Evolutionary conservation across 2,329 filamentous ascomycete species (phyloP).

Genomic region (Aspergillus sergii): DNA sequence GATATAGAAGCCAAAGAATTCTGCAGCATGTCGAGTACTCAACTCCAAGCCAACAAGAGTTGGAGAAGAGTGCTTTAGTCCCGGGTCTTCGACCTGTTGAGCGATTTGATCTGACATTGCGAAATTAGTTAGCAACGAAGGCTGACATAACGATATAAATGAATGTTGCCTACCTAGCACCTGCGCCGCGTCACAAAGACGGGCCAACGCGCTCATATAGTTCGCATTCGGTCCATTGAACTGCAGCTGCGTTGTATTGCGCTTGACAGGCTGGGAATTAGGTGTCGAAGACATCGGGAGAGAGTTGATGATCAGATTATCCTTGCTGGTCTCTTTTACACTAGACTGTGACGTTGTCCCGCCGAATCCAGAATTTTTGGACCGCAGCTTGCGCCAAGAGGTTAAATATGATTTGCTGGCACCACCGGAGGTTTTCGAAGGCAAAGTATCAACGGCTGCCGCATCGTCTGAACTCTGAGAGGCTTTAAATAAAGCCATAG

Average conservation of each 20-base stretch:
- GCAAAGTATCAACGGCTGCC: constrained; percentile 38
- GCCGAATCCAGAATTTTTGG: constrained; percentile 78
- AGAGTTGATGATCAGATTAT: constrained; percentile 68
- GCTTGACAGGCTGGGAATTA: constrained; percentile 69
- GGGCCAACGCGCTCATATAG: constrained; percentile 89
- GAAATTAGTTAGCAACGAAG: constrained; percentile 15
- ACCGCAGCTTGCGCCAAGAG: constrained; percentile 86
- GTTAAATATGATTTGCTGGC: constrained; percentile 77
- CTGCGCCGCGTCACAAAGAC: constrained; percentile 90
- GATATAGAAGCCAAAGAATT: constrained; percentile 97
- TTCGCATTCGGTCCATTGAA: constrained; percentile 83
- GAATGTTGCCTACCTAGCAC: constrained; percentile 69
- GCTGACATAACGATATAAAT: not conserved
- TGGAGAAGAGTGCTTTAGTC: constrained; percentile 84
- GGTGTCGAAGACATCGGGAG: constrained; percentile 71
- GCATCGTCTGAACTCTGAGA: constrained; percentile 53
- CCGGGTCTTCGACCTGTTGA: constrained; percentile 92
- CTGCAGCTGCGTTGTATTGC: constrained; percentile 67
- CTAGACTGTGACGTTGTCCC: constrained; percentile 37
- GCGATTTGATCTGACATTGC: constrained; percentile 80
- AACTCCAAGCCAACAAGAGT: constrained; percentile 95
- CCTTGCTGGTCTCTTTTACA: constrained; percentile 55
- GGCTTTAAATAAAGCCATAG: constrained; percentile 73
- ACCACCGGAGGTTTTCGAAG: constrained; percentile 58
- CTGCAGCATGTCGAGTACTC: constrained; percentile 87